Percentiles rank a stretch among this genome's conserved stretches.
Conservation (phyloP, 1,284 basidiomycete genomes). For the Puccinia polysora region DNA sequence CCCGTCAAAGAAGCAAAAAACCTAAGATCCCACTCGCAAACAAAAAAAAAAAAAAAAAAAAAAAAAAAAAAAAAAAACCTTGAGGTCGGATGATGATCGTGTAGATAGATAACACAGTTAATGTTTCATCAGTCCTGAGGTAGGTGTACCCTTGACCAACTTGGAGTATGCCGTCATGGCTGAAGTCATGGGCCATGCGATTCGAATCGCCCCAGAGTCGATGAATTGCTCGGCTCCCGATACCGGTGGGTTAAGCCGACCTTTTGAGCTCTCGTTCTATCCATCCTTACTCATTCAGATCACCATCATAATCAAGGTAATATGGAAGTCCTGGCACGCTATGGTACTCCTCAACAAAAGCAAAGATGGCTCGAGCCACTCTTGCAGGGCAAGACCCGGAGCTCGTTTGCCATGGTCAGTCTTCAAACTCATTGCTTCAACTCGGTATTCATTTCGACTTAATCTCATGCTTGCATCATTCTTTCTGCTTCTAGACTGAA, state of each 20-base stretch:
- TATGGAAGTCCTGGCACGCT: slow-evolving; percentile 84
- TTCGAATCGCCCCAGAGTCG: slow-evolving; percentile 74
- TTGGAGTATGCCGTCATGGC: slow-evolving; percentile 98
- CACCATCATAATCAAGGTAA: slow-evolving; percentile 51
- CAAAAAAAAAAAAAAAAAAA: too few species aligned
- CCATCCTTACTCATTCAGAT: background rate
- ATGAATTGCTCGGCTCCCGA: slow-evolving; percentile 92
- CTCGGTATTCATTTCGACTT: slow-evolving; percentile 39
- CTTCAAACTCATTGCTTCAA: slow-evolving; percentile 60
- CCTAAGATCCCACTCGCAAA: background rate
- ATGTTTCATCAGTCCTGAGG: slow-evolving; percentile 54
- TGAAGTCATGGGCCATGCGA: slow-evolving; percentile 80
- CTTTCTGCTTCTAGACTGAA: slow-evolving; percentile 8
- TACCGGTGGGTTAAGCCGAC: slow-evolving; percentile 65
- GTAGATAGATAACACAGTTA: too few species aligned
- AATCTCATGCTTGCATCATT: background rate
- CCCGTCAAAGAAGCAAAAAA: background rate
- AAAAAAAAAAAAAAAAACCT: too few species aligned
- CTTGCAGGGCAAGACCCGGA: slow-evolving; percentile 85
- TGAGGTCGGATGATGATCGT: too few species aligned
- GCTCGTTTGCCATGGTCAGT: slow-evolving; percentile 86
- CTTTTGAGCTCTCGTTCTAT: background rate
- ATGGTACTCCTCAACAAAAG: slow-evolving; percentile 83
- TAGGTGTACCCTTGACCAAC: slow-evolving; percentile 83
- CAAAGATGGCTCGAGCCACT: slow-evolving; percentile 82